A percentile compares a stretch with the other conserved stretches of the same genome.
These are phyloP conservation scores for Ogataea dorogensis DNA, from an alignment of 805 yeast species.

Conservation along the genomic window DNA sequence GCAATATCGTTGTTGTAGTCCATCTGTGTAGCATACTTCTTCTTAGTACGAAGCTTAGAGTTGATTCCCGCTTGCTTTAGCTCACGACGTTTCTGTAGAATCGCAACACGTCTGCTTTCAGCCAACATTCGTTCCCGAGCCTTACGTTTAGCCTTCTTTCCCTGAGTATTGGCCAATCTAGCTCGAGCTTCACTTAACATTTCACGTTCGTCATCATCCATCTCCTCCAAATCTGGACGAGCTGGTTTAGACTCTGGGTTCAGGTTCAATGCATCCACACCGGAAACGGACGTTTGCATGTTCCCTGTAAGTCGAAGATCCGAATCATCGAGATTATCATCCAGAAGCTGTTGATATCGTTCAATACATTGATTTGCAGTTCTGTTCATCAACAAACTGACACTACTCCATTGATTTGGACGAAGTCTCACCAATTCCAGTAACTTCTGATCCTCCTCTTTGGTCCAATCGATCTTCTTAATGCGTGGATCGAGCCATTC, in stretches of 20 bases:
- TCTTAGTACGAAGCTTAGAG: slow-evolving; percentile 47
- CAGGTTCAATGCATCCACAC: slow-evolving; percentile 58
- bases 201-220: slow-evolving; percentile 87
- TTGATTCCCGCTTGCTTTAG: slow-evolving; percentile 76
- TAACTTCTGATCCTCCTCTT: slow-evolving; percentile 72
- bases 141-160: slow-evolving; percentile 90
- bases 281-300: slow-evolving; percentile 16
- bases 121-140: slow-evolving; percentile 80
- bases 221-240: slow-evolving; percentile 71
- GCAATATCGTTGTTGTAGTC: slow-evolving; percentile 86
- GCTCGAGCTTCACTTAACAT: slow-evolving; percentile 96
- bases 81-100: slow-evolving; percentile 76
- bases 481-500: slow-evolving; percentile 82
- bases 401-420: slow-evolving; percentile 94
- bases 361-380: slow-evolving; percentile 87
- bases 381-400: slow-evolving; percentile 76
- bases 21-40: slow-evolving; percentile 56
- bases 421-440: slow-evolving; percentile 62
- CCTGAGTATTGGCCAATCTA: slow-evolving; percentile 86
- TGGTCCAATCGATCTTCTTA: slow-evolving; percentile 63
- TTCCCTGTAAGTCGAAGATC: slow-evolving; percentile 27
- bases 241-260: slow-evolving; percentile 79
- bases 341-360: slow-evolving; percentile 71
- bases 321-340: slow-evolving; percentile 40
- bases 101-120: slow-evolving; percentile 72